These are phyloP conservation scores for Picea sitchensis DNA, from an alignment of 75 land plant species.

Conservation along the genomic window DNA sequence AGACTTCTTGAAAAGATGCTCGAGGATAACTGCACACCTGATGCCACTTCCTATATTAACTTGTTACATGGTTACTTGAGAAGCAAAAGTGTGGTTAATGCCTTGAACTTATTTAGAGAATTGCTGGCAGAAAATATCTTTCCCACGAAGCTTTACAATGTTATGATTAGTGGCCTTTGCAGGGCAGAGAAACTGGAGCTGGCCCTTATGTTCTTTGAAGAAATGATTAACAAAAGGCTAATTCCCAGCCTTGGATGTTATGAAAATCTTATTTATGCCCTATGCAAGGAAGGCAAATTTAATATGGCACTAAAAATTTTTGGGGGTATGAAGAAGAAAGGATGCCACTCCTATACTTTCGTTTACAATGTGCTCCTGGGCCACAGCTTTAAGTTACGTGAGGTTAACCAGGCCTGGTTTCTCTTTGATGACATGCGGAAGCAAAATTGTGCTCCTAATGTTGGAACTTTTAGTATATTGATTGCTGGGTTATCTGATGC, in stretches of 20 bases:
- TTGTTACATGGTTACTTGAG: conserved; percentile 49
- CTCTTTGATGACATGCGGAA: conserved; percentile 3
- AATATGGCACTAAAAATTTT: conserved; percentile 28
- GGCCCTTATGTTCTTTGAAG: conserved; percentile 26
- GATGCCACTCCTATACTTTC: conserved; percentile 33
- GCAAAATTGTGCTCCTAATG: conserved; percentile 3
- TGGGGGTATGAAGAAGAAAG: conserved; percentile 21
- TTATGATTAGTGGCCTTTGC: conserved; percentile 52
- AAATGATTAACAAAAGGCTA: conserved; percentile 26
- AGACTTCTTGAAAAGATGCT: conserved; percentile 38
- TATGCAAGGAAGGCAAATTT: conserved; percentile 23
- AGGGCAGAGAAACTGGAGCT: conserved; percentile 22
- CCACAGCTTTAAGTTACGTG: conserved; percentile 23
- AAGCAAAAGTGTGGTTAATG: conserved; percentile 30
- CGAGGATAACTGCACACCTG: conserved; percentile 25
- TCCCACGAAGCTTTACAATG: conserved; percentile 32
- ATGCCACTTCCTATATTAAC: conserved; percentile 21
- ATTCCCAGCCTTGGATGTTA: conserved; percentile 39
- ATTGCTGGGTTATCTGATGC: conserved; percentile 34
- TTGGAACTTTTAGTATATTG: conserved; percentile 26
- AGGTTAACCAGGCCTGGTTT: conserved; percentile 32
- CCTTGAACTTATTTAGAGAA: conserved; percentile 29
- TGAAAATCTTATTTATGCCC: conserved; percentile 31
- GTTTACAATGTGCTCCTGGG: conserved; percentile 40
- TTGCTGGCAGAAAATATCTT: conserved; percentile 15